Conservation (phyloP, 192 early-diverging fungal species). For the Geosiphon pyriformis region DNA sequence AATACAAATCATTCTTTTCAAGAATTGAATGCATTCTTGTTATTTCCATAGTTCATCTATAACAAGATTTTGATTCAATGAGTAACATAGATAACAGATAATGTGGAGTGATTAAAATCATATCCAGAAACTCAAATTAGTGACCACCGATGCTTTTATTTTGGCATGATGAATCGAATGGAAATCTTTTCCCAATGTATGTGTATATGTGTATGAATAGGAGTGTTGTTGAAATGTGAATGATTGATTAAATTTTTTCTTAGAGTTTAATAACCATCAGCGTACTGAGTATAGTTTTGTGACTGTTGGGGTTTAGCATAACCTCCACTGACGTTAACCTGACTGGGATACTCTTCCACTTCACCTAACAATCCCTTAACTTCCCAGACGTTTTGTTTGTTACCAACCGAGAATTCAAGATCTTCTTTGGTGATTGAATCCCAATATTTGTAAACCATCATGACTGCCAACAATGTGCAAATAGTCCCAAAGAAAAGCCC, state of each 20-base stretch:
- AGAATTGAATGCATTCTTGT: too few species aligned
- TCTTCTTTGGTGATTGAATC: slow-evolving; percentile 89
- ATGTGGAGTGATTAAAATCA: not conserved
- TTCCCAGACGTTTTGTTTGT: slow-evolving; percentile 79
- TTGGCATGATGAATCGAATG: not conserved
- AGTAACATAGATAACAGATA: not conserved
- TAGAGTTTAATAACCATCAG: not conserved
- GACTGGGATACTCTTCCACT: slow-evolving; percentile 30
- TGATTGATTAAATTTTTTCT: not conserved
- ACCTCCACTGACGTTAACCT: slow-evolving; percentile 19
- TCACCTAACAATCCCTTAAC: slow-evolving; percentile 59
- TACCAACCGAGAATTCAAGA: slow-evolving; percentile 80
- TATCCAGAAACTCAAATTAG: not conserved
- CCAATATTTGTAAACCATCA: slow-evolving; percentile 97
- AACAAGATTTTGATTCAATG: too few species aligned
- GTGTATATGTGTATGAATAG: not conserved
- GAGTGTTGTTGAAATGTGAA: not conserved
- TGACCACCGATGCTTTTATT: not conserved
- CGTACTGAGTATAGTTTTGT: not conserved
- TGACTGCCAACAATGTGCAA: slow-evolving; percentile 72
- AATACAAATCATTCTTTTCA: not conserved
- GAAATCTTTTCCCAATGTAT: not conserved
- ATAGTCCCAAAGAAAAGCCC: slow-evolving; percentile 85
- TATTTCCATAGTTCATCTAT: not conserved
- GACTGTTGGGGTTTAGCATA: not conserved